A percentile compares a stretch with the other conserved stretches of the same genome.
Evolutionary conservation across 441 rosid genomes (phyloP).

Genomic region (Macaranga tanarius): DNA sequence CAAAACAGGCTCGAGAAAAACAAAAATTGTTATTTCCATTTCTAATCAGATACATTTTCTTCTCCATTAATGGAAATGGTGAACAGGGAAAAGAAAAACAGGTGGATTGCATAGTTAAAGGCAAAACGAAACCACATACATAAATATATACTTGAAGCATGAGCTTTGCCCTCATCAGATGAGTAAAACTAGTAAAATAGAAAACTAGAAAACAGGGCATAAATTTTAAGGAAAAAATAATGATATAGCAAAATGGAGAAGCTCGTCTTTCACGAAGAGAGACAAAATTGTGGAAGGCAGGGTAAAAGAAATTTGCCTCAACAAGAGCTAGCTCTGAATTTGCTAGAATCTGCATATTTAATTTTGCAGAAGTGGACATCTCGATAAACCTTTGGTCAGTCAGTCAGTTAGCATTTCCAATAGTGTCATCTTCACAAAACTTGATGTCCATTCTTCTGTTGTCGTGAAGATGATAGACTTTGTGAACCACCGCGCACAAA

Average conservation of each 20-base stretch:
- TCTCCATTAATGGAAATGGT: no score
- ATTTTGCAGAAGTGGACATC: slow-evolving; percentile 10
- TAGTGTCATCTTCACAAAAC: slow-evolving; percentile 20
- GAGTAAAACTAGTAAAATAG: no score
- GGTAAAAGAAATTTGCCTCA: slow-evolving; percentile 4
- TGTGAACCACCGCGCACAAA: slow-evolving; percentile 20
- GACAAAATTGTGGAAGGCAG: slow-evolving; percentile 1
- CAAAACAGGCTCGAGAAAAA: no score
- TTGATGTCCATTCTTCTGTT: slow-evolving; percentile 31
- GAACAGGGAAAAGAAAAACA: background rate
- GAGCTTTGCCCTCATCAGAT: no score
- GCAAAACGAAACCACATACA: background rate
- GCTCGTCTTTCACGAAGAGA: slow-evolving; percentile 25
- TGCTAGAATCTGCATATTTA: slow-evolving; percentile 15
- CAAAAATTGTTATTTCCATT: no score
- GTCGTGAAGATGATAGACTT: slow-evolving; percentile 24
- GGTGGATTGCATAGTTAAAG: background rate
- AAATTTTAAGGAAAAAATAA: background rate
- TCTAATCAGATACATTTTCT: no score
- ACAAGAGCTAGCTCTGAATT: slow-evolving; percentile 9
- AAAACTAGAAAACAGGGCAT: slow-evolving; percentile 1
- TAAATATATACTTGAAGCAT: background rate
- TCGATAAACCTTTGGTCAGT: background rate
- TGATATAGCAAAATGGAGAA: background rate
- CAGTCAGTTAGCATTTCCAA: background rate